phyloP scores from a whole-genome alignment of 169 alveolate genomes.

The Cryptosporidium sp. region DNA sequence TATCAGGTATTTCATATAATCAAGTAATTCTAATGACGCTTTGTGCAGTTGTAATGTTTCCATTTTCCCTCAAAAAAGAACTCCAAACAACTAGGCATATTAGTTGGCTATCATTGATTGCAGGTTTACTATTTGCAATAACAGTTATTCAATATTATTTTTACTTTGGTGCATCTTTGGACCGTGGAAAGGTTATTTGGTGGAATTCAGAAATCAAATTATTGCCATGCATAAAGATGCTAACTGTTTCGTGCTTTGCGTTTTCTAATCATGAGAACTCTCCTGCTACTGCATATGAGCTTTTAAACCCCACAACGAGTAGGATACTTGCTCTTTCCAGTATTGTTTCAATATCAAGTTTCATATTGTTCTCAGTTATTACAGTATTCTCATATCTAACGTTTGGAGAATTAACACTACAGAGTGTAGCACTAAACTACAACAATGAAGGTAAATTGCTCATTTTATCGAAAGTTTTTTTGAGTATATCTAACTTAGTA shows the following conservation, averaged over 20 bases:
- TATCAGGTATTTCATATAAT: constrained; percentile 32
- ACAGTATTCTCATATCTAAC: constrained; percentile 57
- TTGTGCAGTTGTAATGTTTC: constrained; percentile 62
- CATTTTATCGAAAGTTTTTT: constrained; percentile 35
- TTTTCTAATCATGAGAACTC: constrained; percentile 74
- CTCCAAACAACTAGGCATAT: constrained; percentile 62
- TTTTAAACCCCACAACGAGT: constrained; percentile 46
- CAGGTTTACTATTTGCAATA: constrained; percentile 59
- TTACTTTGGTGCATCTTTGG: constrained; percentile 21
- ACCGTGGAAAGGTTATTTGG: constrained; percentile 64
- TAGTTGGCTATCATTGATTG: constrained; percentile 69
- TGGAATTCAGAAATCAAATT: constrained; percentile 46
- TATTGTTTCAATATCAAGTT: constrained; percentile 54
- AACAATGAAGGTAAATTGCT: constrained; percentile 42
- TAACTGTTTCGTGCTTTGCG: constrained; percentile 68
- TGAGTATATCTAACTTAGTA: constrained; percentile 67
- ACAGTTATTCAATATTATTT: constrained; percentile 57
- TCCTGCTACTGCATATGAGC: constrained; percentile 65
- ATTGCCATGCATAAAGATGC: constrained; percentile 40
- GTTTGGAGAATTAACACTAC: constrained; percentile 58
- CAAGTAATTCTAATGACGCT: constrained; percentile 26
- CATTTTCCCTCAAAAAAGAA: constrained; percentile 59
- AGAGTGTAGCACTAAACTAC: constrained; percentile 56
- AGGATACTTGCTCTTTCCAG: constrained; percentile 62
- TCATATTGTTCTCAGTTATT: constrained; percentile 15